phyloP scores from a whole-genome alignment of 169 alveolate genomes.

The Plasmodium inui region DNA sequence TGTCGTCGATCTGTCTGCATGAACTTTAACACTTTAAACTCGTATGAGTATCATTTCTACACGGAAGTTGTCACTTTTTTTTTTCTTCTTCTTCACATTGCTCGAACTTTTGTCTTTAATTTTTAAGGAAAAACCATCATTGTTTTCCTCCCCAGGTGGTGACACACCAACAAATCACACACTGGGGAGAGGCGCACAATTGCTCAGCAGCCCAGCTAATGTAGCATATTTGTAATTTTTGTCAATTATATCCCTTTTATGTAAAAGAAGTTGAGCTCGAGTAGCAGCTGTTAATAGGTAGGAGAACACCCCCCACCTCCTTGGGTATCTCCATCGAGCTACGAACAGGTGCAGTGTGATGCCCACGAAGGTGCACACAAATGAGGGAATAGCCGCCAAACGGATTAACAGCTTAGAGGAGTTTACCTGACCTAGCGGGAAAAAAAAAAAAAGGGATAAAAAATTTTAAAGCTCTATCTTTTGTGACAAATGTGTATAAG shows the following conservation, averaged over 20 bases:
- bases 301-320: background rate
- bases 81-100: background rate
- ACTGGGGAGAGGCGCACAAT: background rate
- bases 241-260: background rate
- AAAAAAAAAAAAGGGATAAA: background rate
- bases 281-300: background rate
- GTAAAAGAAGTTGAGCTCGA: background rate
- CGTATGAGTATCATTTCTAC: background rate
- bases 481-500: background rate
- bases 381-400: background rate
- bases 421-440: background rate
- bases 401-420: background rate
- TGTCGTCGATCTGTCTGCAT: background rate
- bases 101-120: slow-evolving; percentile 35
- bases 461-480: background rate
- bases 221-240: background rate
- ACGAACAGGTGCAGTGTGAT: background rate
- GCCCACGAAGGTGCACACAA: background rate
- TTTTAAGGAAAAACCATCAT: background rate
- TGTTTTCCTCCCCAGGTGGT: background rate
- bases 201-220: background rate
- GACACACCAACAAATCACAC: background rate
- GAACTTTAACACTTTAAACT: slow-evolving; percentile 2
- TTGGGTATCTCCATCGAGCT: background rate
- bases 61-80: slow-evolving; percentile 3